Base-by-base conservation (phyloP, 1,284 basidiomycete genomes). In the Xanthoconium separans region DNA sequence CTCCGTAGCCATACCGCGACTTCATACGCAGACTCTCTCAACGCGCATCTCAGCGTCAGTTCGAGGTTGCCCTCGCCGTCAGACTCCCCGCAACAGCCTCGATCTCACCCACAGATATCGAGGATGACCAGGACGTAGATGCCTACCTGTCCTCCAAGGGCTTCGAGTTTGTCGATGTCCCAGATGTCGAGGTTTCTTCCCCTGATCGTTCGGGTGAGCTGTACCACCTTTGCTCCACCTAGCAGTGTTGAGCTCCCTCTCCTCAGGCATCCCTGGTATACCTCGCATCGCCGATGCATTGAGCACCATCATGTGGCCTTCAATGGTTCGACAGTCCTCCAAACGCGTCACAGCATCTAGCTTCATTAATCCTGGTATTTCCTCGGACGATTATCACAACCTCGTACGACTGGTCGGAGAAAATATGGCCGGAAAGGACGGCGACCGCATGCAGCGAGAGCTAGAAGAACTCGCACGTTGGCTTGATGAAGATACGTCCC, bases 271-370 rank as follows among this genome's bases (percentile, higher is more conserved):
- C 40, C 81, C 80, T 16, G 79, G 83, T 9, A 75, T 90, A 24
- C 78, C 81, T 37, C 82, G 90, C 24, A 83, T 91, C 12, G 60
- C 89, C 16, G 89, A 91, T 64, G 87, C 89, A 9, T 71, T 92
- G 39, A 87, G 88, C 66, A 90, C 89, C 1, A 84, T 92, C 60
- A 90, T 92, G 85, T 92, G 89, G 89, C 86, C 89, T 4, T 85
- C 85, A 0, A 84, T 92, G 80, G 69, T 80, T 41, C 57, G 51
- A 2, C 60, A 53, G 27, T 33, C 48, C 20, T 51, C 55, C 42
- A 56, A 53, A 44, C 44, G 49, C 2, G 34, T 16, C 18, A 51
- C 47, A 0, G 33, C 30, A 13, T 29, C 45, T 20, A 37, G 48
- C 39, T 42, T 45, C 27, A 40, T 52, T 24, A 44, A 50, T n/a